These are phyloP conservation scores for Jaltomata sinuosa DNA, from an alignment of 257 asterid genomes.

Conservation along the genomic window DNA sequence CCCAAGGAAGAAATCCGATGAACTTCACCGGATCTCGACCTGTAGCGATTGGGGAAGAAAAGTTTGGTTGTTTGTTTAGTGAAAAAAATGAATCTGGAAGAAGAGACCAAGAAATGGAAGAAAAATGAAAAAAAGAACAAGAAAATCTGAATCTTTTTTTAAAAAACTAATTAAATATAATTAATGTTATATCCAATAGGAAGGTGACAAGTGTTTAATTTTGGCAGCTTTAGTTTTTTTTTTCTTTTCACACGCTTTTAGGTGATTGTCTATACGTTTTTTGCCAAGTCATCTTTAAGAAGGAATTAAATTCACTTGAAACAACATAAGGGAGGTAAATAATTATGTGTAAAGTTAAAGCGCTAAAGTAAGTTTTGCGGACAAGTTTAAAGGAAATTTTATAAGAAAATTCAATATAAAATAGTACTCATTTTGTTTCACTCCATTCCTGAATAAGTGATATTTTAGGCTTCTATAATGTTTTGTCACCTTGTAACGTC, in stretches of 20 bases:
- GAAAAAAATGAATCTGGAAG: neutral
- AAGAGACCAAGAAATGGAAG: too few relatives aligned
- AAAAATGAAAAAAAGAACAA: too few relatives aligned
- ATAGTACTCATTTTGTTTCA: too few relatives aligned
- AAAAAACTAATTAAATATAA: neutral
- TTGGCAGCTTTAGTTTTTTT: neutral
- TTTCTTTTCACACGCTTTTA: neutral
- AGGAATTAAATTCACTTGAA: neutral
- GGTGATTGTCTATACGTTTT: neutral
- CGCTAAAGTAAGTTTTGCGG: neutral
- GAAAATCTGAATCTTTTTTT: neutral
- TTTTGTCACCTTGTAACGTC: too few relatives aligned
- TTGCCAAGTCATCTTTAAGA: neutral
- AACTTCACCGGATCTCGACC: too few relatives aligned
- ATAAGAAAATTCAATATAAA: neutral
- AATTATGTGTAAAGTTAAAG: too few relatives aligned
- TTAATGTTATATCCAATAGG: neutral
- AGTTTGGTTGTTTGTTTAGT: too few relatives aligned
- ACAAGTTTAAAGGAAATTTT: neutral
- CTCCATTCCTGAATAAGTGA: too few relatives aligned
- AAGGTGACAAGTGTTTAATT: neutral
- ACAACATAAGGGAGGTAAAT: neutral
- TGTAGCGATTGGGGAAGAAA: neutral
- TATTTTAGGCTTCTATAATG: too few relatives aligned
- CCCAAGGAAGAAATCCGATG: too few relatives aligned